Percentiles rank a stretch among this genome's conserved stretches.
Conservation (phyloP, 1,284 basidiomycete species). For the Cutaneotrichosporon cavernicola region DNA sequence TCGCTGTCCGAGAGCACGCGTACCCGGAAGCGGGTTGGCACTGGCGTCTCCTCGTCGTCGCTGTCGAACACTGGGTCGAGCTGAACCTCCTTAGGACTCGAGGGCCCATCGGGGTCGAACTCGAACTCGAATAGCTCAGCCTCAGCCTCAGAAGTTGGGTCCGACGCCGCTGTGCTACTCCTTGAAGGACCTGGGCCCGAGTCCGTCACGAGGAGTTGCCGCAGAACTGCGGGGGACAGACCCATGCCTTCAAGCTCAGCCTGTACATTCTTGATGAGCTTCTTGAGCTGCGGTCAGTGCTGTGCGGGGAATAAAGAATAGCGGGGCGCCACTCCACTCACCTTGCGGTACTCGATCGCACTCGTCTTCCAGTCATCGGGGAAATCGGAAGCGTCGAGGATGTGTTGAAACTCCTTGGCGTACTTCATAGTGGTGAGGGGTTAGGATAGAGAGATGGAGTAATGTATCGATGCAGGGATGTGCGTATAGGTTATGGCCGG, state of each 20-base stretch:
- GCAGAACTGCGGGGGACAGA: slow-evolving; percentile 63
- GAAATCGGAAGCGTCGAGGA: slow-evolving; percentile 50
- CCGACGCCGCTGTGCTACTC: not conserved
- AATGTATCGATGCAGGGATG: not conserved
- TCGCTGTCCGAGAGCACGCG: slow-evolving; percentile 27
- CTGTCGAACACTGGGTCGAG: slow-evolving; percentile 35
- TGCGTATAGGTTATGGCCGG: not conserved
- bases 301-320: not conserved
- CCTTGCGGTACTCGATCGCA: slow-evolving; percentile 83
- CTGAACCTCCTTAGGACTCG: slow-evolving; percentile 29
- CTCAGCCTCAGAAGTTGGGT: slow-evolving; percentile 5
- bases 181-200: slow-evolving; percentile 6
- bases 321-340: slow-evolving; percentile 41
- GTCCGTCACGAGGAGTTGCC: slow-evolving; percentile 55
- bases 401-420: slow-evolving; percentile 53
- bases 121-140: slow-evolving; percentile 47
- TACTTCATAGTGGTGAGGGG: slow-evolving; percentile 46
- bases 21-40: slow-evolving; percentile 34
- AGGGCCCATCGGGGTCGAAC: slow-evolving; percentile 39
- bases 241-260: slow-evolving; percentile 77
- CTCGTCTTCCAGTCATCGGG: slow-evolving; percentile 56
- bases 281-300: slow-evolving; percentile 68
- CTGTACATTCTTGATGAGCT: slow-evolving; percentile 83
- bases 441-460: not conserved
- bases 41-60: slow-evolving; percentile 15